These are phyloP conservation scores for Aspergillus intermedius DNA, from an alignment of 2,329 filamentous ascomycete species.

Conservation along the genomic window DNA sequence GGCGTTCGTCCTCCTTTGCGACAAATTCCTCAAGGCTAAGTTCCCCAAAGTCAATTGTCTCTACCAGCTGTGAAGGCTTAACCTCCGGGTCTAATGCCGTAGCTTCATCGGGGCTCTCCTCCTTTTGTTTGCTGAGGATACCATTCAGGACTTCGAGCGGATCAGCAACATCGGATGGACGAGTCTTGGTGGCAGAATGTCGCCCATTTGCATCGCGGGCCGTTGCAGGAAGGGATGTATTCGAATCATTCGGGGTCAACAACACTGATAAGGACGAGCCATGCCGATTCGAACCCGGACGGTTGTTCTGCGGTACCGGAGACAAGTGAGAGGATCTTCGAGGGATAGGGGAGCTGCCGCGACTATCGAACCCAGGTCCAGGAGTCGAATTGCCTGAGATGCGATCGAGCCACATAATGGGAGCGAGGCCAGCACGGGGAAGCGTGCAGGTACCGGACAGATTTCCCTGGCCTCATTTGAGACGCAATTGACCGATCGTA, in stretches of 20 bases:
- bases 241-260: constrained; percentile 66
- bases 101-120: constrained; percentile 9
- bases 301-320: constrained; percentile 61
- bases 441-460: constrained; percentile 8
- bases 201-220: constrained; percentile 59
- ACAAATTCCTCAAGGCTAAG: constrained; percentile 70
- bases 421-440: constrained; percentile 6
- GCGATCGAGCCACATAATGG: constrained; percentile 81
- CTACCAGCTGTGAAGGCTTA: constrained; percentile 46
- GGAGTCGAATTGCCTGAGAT: constrained; percentile 65
- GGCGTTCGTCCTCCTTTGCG: constrained; percentile 27
- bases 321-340: constrained; percentile 62
- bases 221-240: constrained; percentile 63
- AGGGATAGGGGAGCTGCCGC: constrained; percentile 65
- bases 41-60: constrained; percentile 70
- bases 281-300: constrained; percentile 62
- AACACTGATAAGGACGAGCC: constrained; percentile 73
- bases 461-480: constrained; percentile 8
- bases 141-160: constrained; percentile 63
- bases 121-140: constrained; percentile 45
- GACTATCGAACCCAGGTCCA: constrained; percentile 54
- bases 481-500: not conserved
- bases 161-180: constrained; percentile 55
- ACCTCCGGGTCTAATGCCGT: constrained; percentile 1
- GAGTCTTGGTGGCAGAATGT: constrained; percentile 46